These are phyloP conservation scores for Viola odorata DNA, from an alignment of 345 rosid genomes.

Conservation along the genomic window DNA sequence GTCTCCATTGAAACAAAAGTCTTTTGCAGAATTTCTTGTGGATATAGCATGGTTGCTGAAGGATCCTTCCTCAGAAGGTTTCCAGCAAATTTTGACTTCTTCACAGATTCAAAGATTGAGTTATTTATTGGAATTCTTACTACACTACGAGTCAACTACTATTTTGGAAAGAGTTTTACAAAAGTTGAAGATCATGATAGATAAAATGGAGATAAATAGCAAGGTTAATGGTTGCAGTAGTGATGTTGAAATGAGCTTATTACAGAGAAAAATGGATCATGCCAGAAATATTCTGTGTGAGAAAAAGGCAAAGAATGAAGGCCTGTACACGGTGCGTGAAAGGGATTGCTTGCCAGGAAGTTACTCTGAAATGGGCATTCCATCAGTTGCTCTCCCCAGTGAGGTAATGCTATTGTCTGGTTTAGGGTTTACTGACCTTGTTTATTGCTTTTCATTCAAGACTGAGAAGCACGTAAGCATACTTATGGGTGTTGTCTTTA, in stretches of 20 bases:
- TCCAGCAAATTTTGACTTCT: constrained; percentile 32
- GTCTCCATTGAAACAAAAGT: constrained; percentile 36
- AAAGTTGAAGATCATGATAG: constrained; percentile 44
- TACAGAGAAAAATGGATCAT: constrained; percentile 40
- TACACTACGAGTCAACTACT: constrained; percentile 41
- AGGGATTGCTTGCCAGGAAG: constrained; percentile 24
- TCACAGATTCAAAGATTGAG: constrained; percentile 63
- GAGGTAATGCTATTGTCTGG: constrained; percentile 38
- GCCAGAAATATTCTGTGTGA: constrained; percentile 31
- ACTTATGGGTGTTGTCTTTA: no score
- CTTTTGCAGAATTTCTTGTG: constrained; percentile 55
- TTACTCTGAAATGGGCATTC: constrained; percentile 25
- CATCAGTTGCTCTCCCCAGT: constrained; percentile 25
- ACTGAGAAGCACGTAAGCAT: no score
- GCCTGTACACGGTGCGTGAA: constrained; percentile 13
- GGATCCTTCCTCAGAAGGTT: constrained; percentile 51
- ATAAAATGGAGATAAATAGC: constrained; percentile 28
- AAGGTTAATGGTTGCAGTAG: constrained; percentile 26
- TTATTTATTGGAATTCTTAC: constrained; percentile 50
- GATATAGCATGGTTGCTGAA: constrained; percentile 88
- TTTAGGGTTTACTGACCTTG: no score
- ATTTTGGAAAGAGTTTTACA: constrained; percentile 51
- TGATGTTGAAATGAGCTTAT: constrained; percentile 37
- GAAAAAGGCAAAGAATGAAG: constrained; percentile 29
- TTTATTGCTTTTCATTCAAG: no score